phyloP scores from a whole-genome alignment of 768 basidiomycete species.

The Boletales sp. region DNA sequence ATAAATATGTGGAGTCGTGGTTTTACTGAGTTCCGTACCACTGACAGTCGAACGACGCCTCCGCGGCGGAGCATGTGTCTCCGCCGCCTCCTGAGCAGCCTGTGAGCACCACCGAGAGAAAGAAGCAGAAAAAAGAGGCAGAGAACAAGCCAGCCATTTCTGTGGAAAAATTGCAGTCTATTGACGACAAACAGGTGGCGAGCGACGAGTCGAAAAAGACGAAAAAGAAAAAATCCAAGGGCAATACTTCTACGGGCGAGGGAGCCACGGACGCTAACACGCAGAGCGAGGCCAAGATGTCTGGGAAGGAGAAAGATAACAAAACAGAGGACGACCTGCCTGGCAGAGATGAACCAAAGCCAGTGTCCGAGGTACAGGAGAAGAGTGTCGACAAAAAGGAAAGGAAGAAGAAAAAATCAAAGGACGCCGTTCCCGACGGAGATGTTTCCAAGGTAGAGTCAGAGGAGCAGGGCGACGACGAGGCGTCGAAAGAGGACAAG shows the following conservation, averaged over 20 bases:
- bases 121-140: constrained; percentile 13
- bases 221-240: constrained; percentile 19
- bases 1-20: neutral
- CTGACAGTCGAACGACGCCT: constrained; percentile 3
- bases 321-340: neutral
- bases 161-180: neutral
- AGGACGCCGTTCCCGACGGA: constrained; percentile 2
- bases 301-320: constrained; percentile 5
- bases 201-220: constrained; percentile 8
- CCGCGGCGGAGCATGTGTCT: neutral
- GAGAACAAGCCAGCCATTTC: neutral
- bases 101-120: constrained; percentile 1
- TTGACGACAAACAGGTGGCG: neutral
- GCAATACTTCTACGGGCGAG: neutral
- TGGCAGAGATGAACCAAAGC: neutral
- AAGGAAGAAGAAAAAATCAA: constrained; percentile 15
- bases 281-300: constrained; percentile 1
- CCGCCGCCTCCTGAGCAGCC: neutral
- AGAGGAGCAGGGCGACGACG: neutral
- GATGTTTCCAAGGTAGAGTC: neutral
- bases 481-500: constrained; percentile 3
- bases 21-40: constrained; percentile 7
- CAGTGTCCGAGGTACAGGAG: constrained; percentile 1
- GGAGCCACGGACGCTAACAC: neutral
- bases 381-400: constrained; percentile 1